Percentiles rank a stretch among this genome's conserved stretches.
Evolutionary conservation across 106 monocot species (phyloP).

Genomic region (Triglochin maritima): DNA sequence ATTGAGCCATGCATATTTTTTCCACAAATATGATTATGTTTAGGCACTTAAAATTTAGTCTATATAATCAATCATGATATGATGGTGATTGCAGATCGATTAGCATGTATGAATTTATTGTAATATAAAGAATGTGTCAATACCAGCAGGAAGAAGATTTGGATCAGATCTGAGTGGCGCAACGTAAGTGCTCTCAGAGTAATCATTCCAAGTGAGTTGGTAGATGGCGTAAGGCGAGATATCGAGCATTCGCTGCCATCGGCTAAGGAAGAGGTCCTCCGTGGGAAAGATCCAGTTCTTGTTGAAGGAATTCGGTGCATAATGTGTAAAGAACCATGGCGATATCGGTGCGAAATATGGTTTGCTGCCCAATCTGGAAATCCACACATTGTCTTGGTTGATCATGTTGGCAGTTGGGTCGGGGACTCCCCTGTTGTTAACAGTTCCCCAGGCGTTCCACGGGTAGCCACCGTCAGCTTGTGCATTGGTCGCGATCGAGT

Average conservation of each 20-base stretch:
- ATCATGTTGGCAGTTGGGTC: constrained; percentile 2
- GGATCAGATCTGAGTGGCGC: constrained; percentile 6
- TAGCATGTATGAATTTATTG: too few relatives aligned
- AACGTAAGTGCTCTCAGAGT: constrained; percentile 16
- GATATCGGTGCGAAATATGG: constrained; percentile 16
- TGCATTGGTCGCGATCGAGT: constrained; percentile 4
- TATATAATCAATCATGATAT: too few relatives aligned
- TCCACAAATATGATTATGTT: too few relatives aligned
- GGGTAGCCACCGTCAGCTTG: constrained; percentile 13
- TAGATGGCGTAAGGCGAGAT: constrained; percentile 5
- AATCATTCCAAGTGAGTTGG: constrained; percentile 20
- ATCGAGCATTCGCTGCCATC: constrained; percentile 10
- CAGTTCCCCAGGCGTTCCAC: constrained; percentile 19
- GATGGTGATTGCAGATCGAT: too few relatives aligned
- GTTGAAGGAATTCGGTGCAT: constrained; percentile 1
- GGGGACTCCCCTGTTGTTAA: constrained; percentile 10
- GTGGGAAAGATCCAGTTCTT: constrained; percentile 15
- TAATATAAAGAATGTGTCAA: too few relatives aligned
- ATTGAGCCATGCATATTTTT: too few relatives aligned
- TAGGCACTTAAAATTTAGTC: too few relatives aligned
- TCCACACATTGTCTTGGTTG: constrained; percentile 11
- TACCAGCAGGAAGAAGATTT: constrained; percentile 6
- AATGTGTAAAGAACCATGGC: constrained; percentile 19
- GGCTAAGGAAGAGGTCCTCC: constrained; percentile 10
- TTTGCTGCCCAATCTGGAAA: constrained; percentile 1